phyloP scores from a whole-genome alignment of 495 filamentous ascomycete genomes.

The Penicillium nucicola region DNA sequence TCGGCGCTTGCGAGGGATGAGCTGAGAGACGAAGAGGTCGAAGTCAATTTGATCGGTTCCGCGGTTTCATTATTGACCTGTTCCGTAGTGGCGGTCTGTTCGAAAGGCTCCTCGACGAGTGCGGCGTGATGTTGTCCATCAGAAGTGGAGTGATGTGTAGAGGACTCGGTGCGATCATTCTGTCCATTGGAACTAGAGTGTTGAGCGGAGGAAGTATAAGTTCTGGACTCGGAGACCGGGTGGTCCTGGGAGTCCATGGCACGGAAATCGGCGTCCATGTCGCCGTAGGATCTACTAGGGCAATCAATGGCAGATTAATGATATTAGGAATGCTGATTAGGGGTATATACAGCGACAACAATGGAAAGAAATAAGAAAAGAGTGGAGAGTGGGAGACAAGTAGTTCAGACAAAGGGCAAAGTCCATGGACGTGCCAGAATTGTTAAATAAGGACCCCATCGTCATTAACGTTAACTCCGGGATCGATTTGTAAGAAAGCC shows the following conservation, averaged over 20 bases:
- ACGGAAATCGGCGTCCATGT: constrained; percentile 24
- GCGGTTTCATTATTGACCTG: constrained; percentile 8
- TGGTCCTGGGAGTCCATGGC: constrained; percentile 12
- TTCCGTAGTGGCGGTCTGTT: neutral
- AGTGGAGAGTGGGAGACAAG: neutral
- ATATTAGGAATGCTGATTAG: constrained; percentile 7
- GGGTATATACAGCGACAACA: constrained; percentile 11
- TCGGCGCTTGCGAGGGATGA: constrained; percentile 29
- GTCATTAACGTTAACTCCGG: neutral
- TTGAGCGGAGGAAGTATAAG: neutral
- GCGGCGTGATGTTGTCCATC: neutral
- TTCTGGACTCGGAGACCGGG: neutral
- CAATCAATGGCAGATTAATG: constrained; percentile 12
- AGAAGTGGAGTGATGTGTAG: neutral
- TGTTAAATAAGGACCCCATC: neutral
- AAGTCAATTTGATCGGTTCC: constrained; percentile 8
- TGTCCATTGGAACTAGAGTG: neutral
- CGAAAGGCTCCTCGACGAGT: neutral
- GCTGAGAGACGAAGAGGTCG: constrained; percentile 17
- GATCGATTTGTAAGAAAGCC: constrained; percentile 1
- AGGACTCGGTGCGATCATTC: neutral
- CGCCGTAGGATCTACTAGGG: constrained; percentile 12
- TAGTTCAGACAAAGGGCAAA: neutral
- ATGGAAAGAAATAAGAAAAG: neutral
- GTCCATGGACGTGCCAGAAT: neutral